A percentile compares a stretch with the other conserved stretches of the same genome.
phyloP scores from a whole-genome alignment of 306 rosid species.

The cucumber (Cucumis sativus) region Cucumber_9930_V3 NC_026657.2:8406001-8406500 shows the following conservation, averaged over 20 bases:
- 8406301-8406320: too few relatives aligned
- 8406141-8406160: neutral
- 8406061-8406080: neutral
- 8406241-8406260: neutral
- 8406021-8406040: neutral
- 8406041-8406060: neutral
- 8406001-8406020: neutral
- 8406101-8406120: neutral
- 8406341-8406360: too few relatives aligned
- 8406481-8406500: too few relatives aligned
- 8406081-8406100: neutral
- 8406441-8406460: too few relatives aligned
- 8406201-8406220: neutral
- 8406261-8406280: too few relatives aligned
- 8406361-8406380: too few relatives aligned
- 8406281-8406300: too few relatives aligned
- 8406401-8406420: too few relatives aligned
- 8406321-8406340: too few relatives aligned
- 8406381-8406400: too few relatives aligned
- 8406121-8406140: neutral
- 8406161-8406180: neutral
- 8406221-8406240: neutral
- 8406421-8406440: too few relatives aligned
- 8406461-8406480: too few relatives aligned
- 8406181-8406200: constrained; percentile 4